Evolutionary conservation across 2,329 filamentous ascomycete species (phyloP).

Genomic region (Spiromastix sp.): DNA sequence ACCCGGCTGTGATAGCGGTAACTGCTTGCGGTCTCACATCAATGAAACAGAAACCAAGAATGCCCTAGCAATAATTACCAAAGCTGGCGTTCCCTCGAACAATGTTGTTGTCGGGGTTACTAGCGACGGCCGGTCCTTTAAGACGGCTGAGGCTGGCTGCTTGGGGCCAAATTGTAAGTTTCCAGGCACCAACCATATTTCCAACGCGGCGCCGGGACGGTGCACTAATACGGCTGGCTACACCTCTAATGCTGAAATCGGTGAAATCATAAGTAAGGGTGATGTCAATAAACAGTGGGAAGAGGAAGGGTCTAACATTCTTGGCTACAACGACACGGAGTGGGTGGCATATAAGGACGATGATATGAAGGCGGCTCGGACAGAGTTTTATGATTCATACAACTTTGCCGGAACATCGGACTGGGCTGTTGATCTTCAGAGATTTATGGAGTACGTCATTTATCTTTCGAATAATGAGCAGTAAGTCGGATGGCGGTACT

Average conservation of each 20-base stretch:
- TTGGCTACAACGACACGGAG: constrained; percentile 6
- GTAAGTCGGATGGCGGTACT: too few species aligned
- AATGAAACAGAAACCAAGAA: constrained; percentile 29
- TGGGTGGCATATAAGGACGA: constrained; percentile 13
- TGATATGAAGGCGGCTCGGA: constrained; percentile 11
- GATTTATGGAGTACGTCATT: too few species aligned
- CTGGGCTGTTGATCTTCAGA: too few species aligned
- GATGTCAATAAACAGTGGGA: constrained; percentile 1
- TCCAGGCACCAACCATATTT: constrained; percentile 15
- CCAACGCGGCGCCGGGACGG: constrained; percentile 21
- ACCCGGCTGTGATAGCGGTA: constrained; percentile 17
- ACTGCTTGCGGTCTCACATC: constrained; percentile 29
- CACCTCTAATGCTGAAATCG: constrained; percentile 31
- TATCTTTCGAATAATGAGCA: too few species aligned
- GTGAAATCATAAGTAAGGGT: constrained; percentile 17
- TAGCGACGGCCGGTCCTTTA: constrained; percentile 28
- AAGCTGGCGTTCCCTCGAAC: constrained; percentile 26
- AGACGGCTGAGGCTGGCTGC: constrained; percentile 24
- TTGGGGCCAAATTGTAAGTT: constrained; percentile 22
- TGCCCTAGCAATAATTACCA: constrained; percentile 27
- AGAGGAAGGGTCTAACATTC: constrained; percentile 7
- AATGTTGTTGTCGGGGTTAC: constrained; percentile 25
- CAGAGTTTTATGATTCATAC: too few species aligned
- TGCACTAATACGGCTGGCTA: constrained; percentile 32
- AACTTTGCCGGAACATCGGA: too few species aligned